Conservation (phyloP, 768 basidiomycete genomes). For the Pholiota microspora region DNA sequence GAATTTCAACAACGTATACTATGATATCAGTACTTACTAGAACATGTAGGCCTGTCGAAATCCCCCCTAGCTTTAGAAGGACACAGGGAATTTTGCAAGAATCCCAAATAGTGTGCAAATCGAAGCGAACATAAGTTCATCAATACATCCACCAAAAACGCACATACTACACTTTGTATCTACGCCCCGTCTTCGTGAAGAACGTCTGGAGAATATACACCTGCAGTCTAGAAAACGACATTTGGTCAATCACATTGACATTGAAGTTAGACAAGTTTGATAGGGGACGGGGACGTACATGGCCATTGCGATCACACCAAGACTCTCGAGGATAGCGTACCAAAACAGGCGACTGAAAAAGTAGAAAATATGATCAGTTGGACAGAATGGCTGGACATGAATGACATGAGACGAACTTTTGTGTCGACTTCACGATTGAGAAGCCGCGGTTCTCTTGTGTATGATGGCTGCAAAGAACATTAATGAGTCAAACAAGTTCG, state of each 20-base stretch:
- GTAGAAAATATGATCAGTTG: constrained; percentile 5
- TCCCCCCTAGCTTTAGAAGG: too few relatives aligned
- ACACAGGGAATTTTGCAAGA: too few relatives aligned
- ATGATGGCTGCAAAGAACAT: constrained; percentile 64
- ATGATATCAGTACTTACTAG: too few relatives aligned
- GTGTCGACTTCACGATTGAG: constrained; percentile 86
- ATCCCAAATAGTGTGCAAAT: neutral
- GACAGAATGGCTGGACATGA: neutral
- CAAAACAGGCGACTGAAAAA: constrained; percentile 92
- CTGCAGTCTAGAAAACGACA: constrained; percentile 60
- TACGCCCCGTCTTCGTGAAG: constrained; percentile 91
- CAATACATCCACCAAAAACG: constrained; percentile 16
- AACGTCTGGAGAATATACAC: constrained; percentile 93
- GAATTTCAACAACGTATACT: too few relatives aligned
- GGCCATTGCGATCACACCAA: constrained; percentile 83
- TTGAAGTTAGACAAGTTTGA: constrained; percentile 2
- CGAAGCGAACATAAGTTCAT: constrained; percentile 8
- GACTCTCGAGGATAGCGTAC: constrained; percentile 83
- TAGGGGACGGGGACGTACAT: constrained; percentile 55
- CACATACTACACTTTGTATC: constrained; percentile 72
- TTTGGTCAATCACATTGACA: too few relatives aligned
- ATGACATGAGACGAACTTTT: constrained; percentile 51
- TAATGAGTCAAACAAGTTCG: too few relatives aligned
- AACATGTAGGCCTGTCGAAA: too few relatives aligned
- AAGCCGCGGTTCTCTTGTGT: constrained; percentile 94